Base-by-base conservation (phyloP, 768 basidiomycete species). In the Suillus americanus region DNA sequence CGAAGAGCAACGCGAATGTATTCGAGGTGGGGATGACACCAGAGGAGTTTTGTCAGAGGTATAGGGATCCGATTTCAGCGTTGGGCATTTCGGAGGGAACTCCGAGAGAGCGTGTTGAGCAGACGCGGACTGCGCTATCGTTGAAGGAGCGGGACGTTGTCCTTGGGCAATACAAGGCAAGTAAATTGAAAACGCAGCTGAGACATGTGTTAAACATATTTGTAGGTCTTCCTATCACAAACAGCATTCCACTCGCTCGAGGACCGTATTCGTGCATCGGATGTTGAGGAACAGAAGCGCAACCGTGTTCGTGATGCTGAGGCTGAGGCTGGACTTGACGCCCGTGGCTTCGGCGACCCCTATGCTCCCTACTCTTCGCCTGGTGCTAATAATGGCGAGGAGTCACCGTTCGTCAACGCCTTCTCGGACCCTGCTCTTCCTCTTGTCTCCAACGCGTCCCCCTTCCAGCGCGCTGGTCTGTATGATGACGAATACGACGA, bases 1-100 rank as follows among this genome's bases (percentile, higher is more conserved):
- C 91, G 7, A 85, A 83, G 72, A 78, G 91, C 55, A 85, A 82
- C 62, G 80, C 80, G 38, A 86, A 83, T 67, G 81, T 89, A 38
- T 95, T 90, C 66, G 91, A 96, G 78, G 94, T 90, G 46, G 87
- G 87, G 64, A 89, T 99, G 87, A 88, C 90, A 3, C 89, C 89
- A 12, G 84, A 83, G 30, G 97, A 98, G 79, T 97, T 95, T 75
- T 89, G 88, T 65, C 88, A 91, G 46, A 80, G 96, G 63, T 99
- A 99, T 75, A 79, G 77, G 67, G 85, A 86, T n/a, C 86, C 88
- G 14, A 77, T 97, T 69, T 78, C 79, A 28, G 80, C 77, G 33
- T 74, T 83, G 37, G 87, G 86, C 7, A 78, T 92, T 4, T 66
- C 75, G n/a, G 87, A 89, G 68, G 90, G 89, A 10, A 78, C 81